A percentile compares a stretch with the other conserved stretches of the same genome.
These are phyloP conservation scores for Rugonectria rugulosa DNA, from an alignment of 2,329 filamentous ascomycete genomes.

Conservation along the genomic window DNA sequence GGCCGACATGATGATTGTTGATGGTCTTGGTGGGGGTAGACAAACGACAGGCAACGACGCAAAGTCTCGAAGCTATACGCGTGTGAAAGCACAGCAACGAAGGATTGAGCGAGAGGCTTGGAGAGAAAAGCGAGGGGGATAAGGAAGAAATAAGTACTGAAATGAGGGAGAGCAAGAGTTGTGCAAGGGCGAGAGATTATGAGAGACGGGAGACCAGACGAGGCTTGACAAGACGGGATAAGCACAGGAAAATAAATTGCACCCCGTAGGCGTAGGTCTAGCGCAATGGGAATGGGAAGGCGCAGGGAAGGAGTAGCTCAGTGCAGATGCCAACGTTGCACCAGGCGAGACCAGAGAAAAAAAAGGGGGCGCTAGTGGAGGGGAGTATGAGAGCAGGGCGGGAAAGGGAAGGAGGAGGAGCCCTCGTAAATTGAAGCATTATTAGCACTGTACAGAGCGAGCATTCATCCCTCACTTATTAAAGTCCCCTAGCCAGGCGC, in stretches of 20 bases:
- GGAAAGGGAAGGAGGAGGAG: slow-evolving; percentile 3
- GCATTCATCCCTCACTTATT: neutral
- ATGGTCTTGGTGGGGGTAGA: slow-evolving; percentile 20
- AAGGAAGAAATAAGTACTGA: slow-evolving; percentile 17
- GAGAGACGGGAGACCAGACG: slow-evolving; percentile 2
- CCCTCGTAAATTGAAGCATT: neutral
- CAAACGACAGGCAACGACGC: slow-evolving; percentile 25
- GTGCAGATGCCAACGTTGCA: slow-evolving; percentile 20
- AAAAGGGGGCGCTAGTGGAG: slow-evolving; percentile 21
- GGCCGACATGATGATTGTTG: slow-evolving; percentile 32
- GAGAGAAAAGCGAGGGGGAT: slow-evolving; percentile 10
- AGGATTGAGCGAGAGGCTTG: slow-evolving; percentile 18
- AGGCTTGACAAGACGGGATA: slow-evolving; percentile 19
- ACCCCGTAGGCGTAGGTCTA: slow-evolving; percentile 12
- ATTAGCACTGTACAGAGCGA: slow-evolving; percentile 9
- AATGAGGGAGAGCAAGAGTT: slow-evolving; percentile 8
- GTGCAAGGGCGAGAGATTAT: slow-evolving; percentile 21
- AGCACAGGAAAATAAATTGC: slow-evolving; percentile 14
- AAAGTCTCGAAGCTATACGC: slow-evolving; percentile 34
- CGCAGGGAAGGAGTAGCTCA: slow-evolving; percentile 14
- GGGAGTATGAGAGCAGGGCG: slow-evolving; percentile 12
- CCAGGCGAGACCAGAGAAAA: slow-evolving; percentile 17
- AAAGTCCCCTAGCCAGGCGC: neutral
- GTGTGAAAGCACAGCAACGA: slow-evolving; percentile 29
- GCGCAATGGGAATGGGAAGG: slow-evolving; percentile 4